phyloP scores from a whole-genome alignment of 768 basidiomycete genomes.

The Gymnopilus dilepis region DNA sequence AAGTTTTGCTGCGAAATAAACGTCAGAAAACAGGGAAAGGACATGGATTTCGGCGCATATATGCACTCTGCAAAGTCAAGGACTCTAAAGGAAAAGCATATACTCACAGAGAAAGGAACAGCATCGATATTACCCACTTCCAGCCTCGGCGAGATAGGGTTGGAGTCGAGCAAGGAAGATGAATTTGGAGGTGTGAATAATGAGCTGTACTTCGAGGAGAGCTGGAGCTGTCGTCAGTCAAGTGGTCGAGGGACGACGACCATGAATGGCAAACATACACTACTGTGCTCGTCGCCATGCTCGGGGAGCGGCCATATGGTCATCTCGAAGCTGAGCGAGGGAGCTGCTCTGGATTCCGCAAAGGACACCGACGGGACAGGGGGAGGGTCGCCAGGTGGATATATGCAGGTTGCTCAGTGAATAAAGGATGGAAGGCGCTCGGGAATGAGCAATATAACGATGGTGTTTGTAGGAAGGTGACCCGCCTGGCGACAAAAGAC shows the following conservation, averaged over 20 bases:
- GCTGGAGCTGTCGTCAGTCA: not conserved
- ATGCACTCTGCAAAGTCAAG: not conserved
- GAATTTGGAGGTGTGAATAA: conserved; percentile 11
- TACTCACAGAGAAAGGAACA: conserved; percentile 30
- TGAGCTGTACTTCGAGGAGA: conserved; percentile 2
- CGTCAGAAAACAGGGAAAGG: not conserved
- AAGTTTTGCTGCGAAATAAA: conserved; percentile 35
- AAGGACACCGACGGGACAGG: too few relatives aligned
- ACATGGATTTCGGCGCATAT: conserved; percentile 17
- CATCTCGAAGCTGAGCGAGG: not conserved
- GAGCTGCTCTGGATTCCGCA: not conserved
- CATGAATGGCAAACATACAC: not conserved
- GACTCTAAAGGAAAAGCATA: not conserved
- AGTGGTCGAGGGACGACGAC: not conserved
- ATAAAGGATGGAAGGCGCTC: too few relatives aligned
- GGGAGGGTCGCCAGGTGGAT: too few relatives aligned
- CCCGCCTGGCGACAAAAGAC: too few relatives aligned
- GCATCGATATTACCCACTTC: conserved; percentile 26
- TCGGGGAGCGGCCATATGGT: conserved; percentile 5
- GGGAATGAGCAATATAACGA: too few relatives aligned
- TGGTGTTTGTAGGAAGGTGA: too few relatives aligned
- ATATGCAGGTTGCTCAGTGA: too few relatives aligned
- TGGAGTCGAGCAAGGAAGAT: not conserved
- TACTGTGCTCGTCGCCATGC: conserved; percentile 1
- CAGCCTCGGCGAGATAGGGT: conserved; percentile 19